Evolutionary conservation across 225 moss, liverwort and hornwort genomes (phyloP).

Genomic region (Marchantia polymorpha): DNA sequence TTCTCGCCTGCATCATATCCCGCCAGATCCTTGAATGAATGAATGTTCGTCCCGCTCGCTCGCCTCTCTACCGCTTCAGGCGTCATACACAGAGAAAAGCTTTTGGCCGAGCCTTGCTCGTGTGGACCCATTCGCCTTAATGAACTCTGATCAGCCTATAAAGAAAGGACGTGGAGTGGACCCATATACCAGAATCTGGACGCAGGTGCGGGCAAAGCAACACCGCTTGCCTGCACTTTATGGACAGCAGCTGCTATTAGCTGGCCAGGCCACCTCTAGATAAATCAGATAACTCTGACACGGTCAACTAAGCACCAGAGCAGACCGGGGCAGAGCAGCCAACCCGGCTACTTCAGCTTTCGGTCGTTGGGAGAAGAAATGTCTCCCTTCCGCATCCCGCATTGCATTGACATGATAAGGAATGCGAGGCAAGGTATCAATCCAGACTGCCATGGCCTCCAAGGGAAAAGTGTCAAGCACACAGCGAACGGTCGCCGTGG

Average conservation of each 20-base stretch:
- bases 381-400: not conserved
- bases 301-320: conserved; percentile 2
- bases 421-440: not conserved
- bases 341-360: not conserved
- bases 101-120: conserved; percentile 1
- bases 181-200: conserved; percentile 11
- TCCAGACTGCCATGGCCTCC: not conserved
- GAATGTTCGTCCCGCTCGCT: not conserved
- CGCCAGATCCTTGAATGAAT: conserved; percentile 18
- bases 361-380: not conserved
- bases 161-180: conserved; percentile 11
- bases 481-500: not conserved
- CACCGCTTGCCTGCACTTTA: conserved; percentile 4
- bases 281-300: conserved; percentile 23
- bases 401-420: not conserved
- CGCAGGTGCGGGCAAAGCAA: not conserved
- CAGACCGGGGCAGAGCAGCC: not conserved
- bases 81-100: not conserved
- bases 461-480: not conserved
- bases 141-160: not conserved
- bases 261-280: not conserved
- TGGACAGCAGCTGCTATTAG: not conserved
- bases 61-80: not conserved
- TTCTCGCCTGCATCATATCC: conserved; percentile 16
- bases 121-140: conserved; percentile 16